Evolutionary conservation across 139 green algal species (phyloP).

Genomic region (Mesotaenium endlicherianum): DNA sequence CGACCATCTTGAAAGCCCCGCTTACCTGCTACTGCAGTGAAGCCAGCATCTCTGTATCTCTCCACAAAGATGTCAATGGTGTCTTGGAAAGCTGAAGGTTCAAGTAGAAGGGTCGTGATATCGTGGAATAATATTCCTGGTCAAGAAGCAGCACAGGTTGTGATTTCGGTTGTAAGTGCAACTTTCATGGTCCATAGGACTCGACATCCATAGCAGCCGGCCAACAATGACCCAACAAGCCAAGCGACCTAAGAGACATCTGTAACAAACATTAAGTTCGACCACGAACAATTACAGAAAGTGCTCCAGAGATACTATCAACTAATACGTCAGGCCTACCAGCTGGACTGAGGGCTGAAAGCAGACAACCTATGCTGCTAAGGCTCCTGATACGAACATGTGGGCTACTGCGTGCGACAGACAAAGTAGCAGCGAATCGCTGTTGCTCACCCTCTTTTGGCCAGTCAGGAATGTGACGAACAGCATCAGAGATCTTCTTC

Average conservation of each 20-base stretch:
- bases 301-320: not conserved
- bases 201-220: not conserved
- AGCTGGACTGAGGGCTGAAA: not conserved
- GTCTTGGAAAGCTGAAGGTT: slow-evolving; percentile 62
- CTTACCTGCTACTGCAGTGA: slow-evolving; percentile 37
- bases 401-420: not conserved
- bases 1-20: too few species aligned
- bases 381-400: not conserved
- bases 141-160: not conserved
- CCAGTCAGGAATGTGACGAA: slow-evolving; percentile 45
- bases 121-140: slow-evolving; percentile 93
- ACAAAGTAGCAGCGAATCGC: not conserved
- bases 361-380: not conserved
- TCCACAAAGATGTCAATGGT: slow-evolving; percentile 53
- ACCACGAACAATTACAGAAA: not conserved
- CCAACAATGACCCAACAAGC: not conserved
- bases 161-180: not conserved
- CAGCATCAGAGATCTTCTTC: slow-evolving; percentile 1
- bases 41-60: slow-evolving; percentile 33
- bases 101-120: slow-evolving; percentile 90
- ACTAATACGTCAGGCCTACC: not conserved
- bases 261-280: not conserved
- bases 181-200: not conserved
- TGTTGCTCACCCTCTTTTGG: slow-evolving; percentile 32
- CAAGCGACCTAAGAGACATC: not conserved